Evolutionary conservation across 495 filamentous ascomycete genomes (phyloP), one percentile per base, ranked within the genome.

Genomic region (Talaromyces proteolyticus): DNA sequence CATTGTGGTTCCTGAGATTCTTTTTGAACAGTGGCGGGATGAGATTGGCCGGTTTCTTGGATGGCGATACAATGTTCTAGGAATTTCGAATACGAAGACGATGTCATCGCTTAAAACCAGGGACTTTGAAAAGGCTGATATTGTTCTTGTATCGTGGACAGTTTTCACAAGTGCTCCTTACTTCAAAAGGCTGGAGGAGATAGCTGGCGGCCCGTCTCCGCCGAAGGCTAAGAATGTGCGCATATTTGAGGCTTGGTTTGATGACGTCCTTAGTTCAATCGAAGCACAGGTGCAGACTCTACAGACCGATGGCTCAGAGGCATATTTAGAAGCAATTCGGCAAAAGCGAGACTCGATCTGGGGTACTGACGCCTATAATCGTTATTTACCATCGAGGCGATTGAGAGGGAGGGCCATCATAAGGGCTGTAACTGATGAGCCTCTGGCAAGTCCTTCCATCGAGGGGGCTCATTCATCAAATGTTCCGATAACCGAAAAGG

Each of bases 11-110:
- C 87, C 89, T 2, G 24, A 41, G 1, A 77, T 82, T 48, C 65
- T 95, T 23, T 66, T 81, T 1, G 50, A 65, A 1, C 89, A 95
- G 57, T 95, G 89, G 89, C 48, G 51, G 6, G 55, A 57, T 0
- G 86, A 93, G 53, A 75, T 81, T 3, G 18, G 26, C 0, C 81
- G 82, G 39, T 91, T 90, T 54, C 61, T 83, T 1, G 70, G 63
- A 1, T 3, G 23, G 0, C 54, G 51, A 0, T 62, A 70, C 19
- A 62, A 69, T 1, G 57, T 85, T 1, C 22, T 85, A 4, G 51
- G 63, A 3, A 70, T 85, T 47, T 52, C 48, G 6, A 60, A 39
- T 0, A 25, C 55, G 7, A 6, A n/a, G 4, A 47, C 63, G 29
- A 57, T 84, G 7, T 55, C 53, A 23, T 63, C 62, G 3, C 34